phyloP scores from a whole-genome alignment of 495 filamentous ascomycete species.

The Entonaema liquescens region DNA sequence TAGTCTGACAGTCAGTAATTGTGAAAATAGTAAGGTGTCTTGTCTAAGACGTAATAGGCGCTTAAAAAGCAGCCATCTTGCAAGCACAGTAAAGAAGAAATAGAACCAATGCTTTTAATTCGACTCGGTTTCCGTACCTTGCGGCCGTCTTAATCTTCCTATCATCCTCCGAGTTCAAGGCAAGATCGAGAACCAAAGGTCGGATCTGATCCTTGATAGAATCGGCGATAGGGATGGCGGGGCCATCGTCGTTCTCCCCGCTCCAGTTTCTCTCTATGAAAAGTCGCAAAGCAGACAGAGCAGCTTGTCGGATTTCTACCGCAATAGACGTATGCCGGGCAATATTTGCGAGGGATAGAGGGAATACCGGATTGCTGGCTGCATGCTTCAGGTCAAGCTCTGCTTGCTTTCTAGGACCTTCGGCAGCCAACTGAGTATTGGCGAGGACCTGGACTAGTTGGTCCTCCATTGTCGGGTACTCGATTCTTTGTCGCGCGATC shows the following conservation, averaged over 20 bases:
- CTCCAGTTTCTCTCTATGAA: conserved; percentile 84
- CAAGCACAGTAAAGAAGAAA: not conserved
- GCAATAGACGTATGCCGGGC: conserved; percentile 75
- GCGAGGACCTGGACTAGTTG: conserved; percentile 81
- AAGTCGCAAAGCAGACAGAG: conserved; percentile 79
- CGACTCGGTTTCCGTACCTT: conserved; percentile 53
- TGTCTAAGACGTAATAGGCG: not conserved
- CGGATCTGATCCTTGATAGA: conserved; percentile 77
- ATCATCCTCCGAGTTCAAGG: conserved; percentile 77
- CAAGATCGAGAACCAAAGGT: conserved; percentile 73
- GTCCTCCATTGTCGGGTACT: conserved; percentile 72
- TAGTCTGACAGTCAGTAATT: conserved; percentile 40
- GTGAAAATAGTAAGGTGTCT: not conserved
- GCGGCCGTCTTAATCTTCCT: conserved; percentile 86
- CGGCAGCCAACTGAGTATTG: conserved; percentile 75
- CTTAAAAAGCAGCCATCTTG: not conserved
- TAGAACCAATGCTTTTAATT: not conserved
- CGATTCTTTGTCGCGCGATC: not conserved
- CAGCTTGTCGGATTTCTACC: conserved; percentile 79
- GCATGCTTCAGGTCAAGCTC: conserved; percentile 78
- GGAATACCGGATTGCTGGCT: conserved; percentile 71
- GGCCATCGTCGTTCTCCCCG: conserved; percentile 64
- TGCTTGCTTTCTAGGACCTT: conserved; percentile 77
- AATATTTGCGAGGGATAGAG: conserved; percentile 79
- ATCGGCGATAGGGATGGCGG: conserved; percentile 71